Base-by-base conservation (phyloP, 345 rosid species). In the Boechera divaricarpa region DNA sequence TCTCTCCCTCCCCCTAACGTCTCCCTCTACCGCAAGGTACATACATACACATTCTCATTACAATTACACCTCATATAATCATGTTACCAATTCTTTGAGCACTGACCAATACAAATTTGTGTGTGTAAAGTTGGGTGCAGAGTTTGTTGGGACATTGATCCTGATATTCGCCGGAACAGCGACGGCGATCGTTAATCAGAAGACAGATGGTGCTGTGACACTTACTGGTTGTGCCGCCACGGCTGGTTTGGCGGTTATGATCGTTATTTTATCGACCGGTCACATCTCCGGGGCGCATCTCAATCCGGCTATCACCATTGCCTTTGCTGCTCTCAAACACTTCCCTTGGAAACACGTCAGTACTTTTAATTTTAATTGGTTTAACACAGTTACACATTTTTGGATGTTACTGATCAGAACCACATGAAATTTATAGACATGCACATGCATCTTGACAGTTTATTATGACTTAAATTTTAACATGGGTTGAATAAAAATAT, bases 281-380 rank as follows among this genome's bases (percentile, higher is more conserved):
- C 98, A 93, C 75, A 91, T 93, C 78, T 93, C 94, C 3, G 96
- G 98, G 15, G 98, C 98, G 10, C 96, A 93, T 83, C 96, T 91
- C 49, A 93, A 93, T 72, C 97, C 96, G 6, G 79, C 94, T 13
- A 4, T 93, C 58, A 91, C 98, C 75, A 84, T 90, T 68, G 79
- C 89, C 53, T 91, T 88, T 74, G 91, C 98, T 68, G 91, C 96
- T 24, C 80, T 90, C 32, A 88, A 83, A 63, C 91, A 88, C 81
- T 93, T 93, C 70, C 94, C 91, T 29, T 90, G 97, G 98, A 91
- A 84, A 67, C 83, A 76, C 28, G 83, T 80, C 12, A 69, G 77
- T 62, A 57, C 55, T 10, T 57, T 70, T 10, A 7, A 61, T 11
- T 35, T 51, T 53, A 15, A 9, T 53, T 38, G 18, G 28, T 28